Percentiles rank a stretch among this genome's conserved stretches.
Evolutionary conservation across 2,329 filamentous ascomycete genomes (phyloP).

Genomic region (Beauveria sp.): DNA sequence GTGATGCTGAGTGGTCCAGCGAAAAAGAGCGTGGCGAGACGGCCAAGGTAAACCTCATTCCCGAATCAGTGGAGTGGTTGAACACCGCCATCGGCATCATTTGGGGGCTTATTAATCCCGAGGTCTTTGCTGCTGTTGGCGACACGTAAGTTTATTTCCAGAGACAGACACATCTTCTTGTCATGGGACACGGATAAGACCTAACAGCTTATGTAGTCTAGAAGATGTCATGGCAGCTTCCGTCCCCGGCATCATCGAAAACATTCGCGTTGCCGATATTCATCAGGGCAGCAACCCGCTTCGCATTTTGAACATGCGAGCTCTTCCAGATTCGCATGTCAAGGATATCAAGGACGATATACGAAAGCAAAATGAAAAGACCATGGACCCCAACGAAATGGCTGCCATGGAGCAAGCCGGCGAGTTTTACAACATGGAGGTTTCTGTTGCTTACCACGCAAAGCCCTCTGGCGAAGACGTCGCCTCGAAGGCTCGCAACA

Average conservation of each 20-base stretch:
- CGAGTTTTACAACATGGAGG: constrained; percentile 87
- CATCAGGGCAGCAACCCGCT: constrained; percentile 88
- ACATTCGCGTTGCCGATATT: constrained; percentile 90
- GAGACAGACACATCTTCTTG: not conserved
- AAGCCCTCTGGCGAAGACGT: constrained; percentile 62
- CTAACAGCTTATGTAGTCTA: constrained; percentile 22
- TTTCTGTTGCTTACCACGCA: constrained; percentile 85
- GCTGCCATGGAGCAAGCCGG: constrained; percentile 86
- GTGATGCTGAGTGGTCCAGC: constrained; percentile 79
- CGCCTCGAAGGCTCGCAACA: constrained; percentile 80
- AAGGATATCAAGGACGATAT: constrained; percentile 75
- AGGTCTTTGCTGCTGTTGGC: constrained; percentile 88
- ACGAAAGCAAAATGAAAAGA: constrained; percentile 68
- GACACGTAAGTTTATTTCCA: constrained; percentile 52
- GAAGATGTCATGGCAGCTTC: constrained; percentile 93
- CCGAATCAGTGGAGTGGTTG: constrained; percentile 93
- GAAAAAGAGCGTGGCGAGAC: constrained; percentile 80
- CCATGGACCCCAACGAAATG: constrained; percentile 77
- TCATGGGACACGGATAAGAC: not conserved
- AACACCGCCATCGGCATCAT: constrained; percentile 78
- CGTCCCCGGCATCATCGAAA: constrained; percentile 83
- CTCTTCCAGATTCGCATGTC: constrained; percentile 67
- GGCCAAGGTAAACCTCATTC: constrained; percentile 80
- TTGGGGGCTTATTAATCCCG: constrained; percentile 89
- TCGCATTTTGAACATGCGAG: constrained; percentile 77